phyloP scores from a whole-genome alignment of 352 stramenopile species.

The Thraustochytrium striatum region DNA sequence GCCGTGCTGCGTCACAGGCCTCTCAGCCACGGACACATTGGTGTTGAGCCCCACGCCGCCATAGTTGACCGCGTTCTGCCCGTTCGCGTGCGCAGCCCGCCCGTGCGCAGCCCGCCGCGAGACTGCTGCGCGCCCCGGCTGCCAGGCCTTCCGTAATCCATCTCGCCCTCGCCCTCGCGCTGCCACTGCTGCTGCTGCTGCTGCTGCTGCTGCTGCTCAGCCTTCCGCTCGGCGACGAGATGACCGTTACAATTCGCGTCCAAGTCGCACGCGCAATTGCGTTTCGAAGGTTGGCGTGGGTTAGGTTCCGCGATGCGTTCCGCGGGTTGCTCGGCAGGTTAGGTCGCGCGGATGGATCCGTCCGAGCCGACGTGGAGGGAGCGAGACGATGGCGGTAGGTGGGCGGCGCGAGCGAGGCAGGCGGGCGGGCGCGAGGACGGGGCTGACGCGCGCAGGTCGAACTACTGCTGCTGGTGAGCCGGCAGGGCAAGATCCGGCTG shows the following conservation, averaged over 20 bases:
- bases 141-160: background rate
- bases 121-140: constrained; percentile 3
- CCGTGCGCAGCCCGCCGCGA: constrained; percentile 23
- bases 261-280: no score
- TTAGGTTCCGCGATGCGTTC: no score
- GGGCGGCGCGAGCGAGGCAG: background rate
- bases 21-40: constrained; percentile 79
- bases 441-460: constrained; percentile 74
- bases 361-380: no score
- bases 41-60: constrained; percentile 74
- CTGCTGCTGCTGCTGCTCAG: background rate
- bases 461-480: constrained; percentile 76
- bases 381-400: no score
- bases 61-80: constrained; percentile 33
- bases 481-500: constrained; percentile 82
- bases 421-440: background rate
- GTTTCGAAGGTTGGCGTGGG: no score
- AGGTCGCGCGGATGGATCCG: no score
- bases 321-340: no score
- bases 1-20: constrained; percentile 82
- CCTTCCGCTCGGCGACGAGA: background rate
- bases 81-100: constrained; percentile 3
- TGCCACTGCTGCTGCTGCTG: background rate
- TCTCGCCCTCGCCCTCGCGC: background rate
- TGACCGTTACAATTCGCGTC: no score